Conservation (phyloP, 2,329 filamentous ascomycete genomes). For the Domatiomyces globalis region DNA sequence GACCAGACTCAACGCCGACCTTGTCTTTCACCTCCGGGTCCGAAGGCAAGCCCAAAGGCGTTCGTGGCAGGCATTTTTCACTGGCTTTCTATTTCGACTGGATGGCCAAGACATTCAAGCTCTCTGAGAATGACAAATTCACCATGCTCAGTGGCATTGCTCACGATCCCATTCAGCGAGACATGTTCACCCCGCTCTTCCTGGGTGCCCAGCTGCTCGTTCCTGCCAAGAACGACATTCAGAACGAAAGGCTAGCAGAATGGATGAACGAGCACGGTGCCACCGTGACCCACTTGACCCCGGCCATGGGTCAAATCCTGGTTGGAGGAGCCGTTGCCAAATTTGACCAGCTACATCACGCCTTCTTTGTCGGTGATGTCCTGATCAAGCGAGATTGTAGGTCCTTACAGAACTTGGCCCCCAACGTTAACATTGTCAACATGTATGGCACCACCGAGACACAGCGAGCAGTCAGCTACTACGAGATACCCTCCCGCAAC, state of each 20-base stretch:
- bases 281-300: conserved; percentile 78
- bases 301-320: conserved; percentile 90
- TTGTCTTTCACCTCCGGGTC: conserved; percentile 58
- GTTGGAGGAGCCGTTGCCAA: conserved; percentile 67
- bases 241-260: conserved; percentile 70
- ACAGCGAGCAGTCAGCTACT: conserved; percentile 68
- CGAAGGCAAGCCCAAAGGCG: conserved; percentile 73
- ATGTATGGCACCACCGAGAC: conserved; percentile 87
- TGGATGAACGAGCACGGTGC: conserved; percentile 69
- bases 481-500: conserved; percentile 53
- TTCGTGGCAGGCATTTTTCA: conserved; percentile 73
- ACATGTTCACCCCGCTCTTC: conserved; percentile 86
- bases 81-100: conserved; percentile 78
- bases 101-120: conserved; percentile 75
- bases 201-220: conserved; percentile 66
- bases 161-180: conserved; percentile 42
- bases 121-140: conserved; percentile 59
- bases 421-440: conserved; percentile 63
- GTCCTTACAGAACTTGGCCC: conserved; percentile 59
- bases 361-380: conserved; percentile 86
- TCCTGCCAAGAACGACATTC: conserved; percentile 69
- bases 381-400: conserved; percentile 72
- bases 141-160: conserved; percentile 77
- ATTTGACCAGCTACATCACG: conserved; percentile 62
- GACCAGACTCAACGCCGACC: conserved; percentile 70